Percentiles rank a stretch among this genome's conserved stretches.
Conservation (phyloP, 352 stramenopile species). For the Phytopythium delawarense region DNA sequence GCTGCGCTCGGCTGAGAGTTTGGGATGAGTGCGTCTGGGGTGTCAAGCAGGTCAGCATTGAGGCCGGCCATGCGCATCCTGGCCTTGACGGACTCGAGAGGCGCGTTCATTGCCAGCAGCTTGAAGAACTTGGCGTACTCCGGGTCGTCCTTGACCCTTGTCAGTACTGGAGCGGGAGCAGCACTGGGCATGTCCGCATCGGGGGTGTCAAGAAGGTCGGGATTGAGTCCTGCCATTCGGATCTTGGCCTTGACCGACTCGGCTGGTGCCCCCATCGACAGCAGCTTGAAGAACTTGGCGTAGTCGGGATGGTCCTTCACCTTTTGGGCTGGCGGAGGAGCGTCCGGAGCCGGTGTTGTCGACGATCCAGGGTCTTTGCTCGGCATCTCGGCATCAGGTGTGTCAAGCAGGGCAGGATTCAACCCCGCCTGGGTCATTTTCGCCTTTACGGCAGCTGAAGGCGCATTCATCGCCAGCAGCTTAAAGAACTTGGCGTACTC, state of each 20-base stretch:
- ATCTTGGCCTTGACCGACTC: conserved; percentile 62
- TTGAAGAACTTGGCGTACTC: conserved; percentile 80
- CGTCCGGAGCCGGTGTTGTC: neutral
- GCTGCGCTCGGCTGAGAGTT: conserved; percentile 1
- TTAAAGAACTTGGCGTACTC: conserved; percentile 74
- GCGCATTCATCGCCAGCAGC: conserved; percentile 54
- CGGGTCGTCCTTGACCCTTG: conserved; percentile 62
- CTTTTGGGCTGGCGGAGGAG: conserved; percentile 4
- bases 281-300: conserved; percentile 68
- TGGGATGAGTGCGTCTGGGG: conserved; percentile 41
- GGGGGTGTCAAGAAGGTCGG: conserved; percentile 67
- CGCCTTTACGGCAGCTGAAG: conserved; percentile 42
- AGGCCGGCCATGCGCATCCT: conserved; percentile 68
- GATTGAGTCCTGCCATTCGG: conserved; percentile 44
- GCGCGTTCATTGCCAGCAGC: conserved; percentile 53
- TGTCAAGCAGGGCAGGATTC: conserved; percentile 72
- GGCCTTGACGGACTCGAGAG: conserved; percentile 43
- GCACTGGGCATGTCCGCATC: conserved; percentile 31
- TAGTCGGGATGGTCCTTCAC: conserved; percentile 57
- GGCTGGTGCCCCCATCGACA: conserved; percentile 50
- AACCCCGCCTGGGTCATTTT: conserved; percentile 80
- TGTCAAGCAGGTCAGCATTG: conserved; percentile 65
- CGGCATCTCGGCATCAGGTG: conserved; percentile 42
- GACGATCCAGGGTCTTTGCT: conserved; percentile 2
- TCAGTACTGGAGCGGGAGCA: conserved; percentile 4